A percentile compares a stretch with the other conserved stretches of the same genome.
Evolutionary conservation across 108 stramenopile genomes (phyloP).

Genomic region (Nitzschia sp.): DNA sequence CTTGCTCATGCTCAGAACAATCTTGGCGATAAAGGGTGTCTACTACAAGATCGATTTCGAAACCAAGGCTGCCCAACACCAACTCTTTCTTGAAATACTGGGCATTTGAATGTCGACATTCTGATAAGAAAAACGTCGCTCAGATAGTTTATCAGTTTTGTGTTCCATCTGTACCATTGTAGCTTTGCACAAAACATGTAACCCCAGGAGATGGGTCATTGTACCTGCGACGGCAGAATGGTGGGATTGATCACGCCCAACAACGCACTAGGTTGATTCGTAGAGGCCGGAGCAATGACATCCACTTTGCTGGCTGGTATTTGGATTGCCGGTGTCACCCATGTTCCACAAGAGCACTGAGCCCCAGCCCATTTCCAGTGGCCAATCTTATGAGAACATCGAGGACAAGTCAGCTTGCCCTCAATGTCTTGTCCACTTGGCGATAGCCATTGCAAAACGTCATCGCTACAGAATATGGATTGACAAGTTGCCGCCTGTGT

Average conservation of each 20-base stretch:
- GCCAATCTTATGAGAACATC: constrained; percentile 75
- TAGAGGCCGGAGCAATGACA: constrained; percentile 27
- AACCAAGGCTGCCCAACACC: too few species aligned
- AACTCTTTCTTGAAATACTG: too few species aligned
- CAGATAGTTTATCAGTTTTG: too few species aligned
- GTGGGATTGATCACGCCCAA: neutral
- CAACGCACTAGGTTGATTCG: neutral
- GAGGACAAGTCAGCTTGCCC: constrained; percentile 74
- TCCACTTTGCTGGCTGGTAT: constrained; percentile 77
- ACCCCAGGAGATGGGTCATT: too few species aligned
- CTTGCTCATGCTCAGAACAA: too few species aligned
- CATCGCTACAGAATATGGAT: constrained; percentile 57
- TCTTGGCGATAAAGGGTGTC: too few species aligned
- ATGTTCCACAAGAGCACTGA: constrained; percentile 82
- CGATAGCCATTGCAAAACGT: constrained; percentile 42
- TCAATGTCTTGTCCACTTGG: constrained; percentile 63
- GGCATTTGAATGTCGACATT: too few species aligned
- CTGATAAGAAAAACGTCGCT: too few species aligned
- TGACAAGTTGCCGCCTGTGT: constrained; percentile 32
- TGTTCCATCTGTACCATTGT: too few species aligned
- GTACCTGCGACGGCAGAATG: neutral
- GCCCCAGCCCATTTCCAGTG: constrained; percentile 85
- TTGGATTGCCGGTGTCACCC: constrained; percentile 87
- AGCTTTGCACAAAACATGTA: too few species aligned
- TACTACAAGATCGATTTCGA: too few species aligned